Percentiles rank a stretch among this genome's conserved stretches.
Evolutionary conservation across 23 red algal species (phyloP).

Genomic region (Gracilariopsis chorda): DNA sequence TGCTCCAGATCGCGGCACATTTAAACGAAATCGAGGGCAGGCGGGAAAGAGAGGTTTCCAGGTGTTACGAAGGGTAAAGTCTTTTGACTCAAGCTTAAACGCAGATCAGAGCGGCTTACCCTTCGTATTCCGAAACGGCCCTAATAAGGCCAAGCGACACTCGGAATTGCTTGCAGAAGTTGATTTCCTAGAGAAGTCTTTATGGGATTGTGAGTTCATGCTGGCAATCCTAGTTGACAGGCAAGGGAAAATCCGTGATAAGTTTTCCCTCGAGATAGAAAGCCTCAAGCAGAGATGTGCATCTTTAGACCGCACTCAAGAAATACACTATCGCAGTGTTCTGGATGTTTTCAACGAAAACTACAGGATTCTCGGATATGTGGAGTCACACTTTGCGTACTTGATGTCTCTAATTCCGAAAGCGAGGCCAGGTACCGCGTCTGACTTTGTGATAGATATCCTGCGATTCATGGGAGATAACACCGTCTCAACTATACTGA

Average conservation of each 20-base stretch:
- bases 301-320: not conserved
- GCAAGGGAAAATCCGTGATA: not conserved
- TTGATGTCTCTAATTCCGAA: not conserved
- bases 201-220: not conserved
- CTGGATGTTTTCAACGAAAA: constrained; percentile 47
- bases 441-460: not conserved
- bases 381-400: constrained; percentile 40
- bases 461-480: constrained; percentile 15
- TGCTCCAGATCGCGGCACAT: not conserved
- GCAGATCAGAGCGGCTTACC: too few species aligned
- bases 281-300: not conserved
- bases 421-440: not conserved
- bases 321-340: constrained; percentile 31
- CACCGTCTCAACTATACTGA: constrained; percentile 1
- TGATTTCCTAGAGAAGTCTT: not conserved
- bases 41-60: not conserved
- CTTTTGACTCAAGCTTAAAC: too few species aligned
- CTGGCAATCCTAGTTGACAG: not conserved
- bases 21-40: not conserved
- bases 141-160: not conserved
- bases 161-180: not conserved
- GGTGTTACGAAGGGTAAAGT: not conserved
- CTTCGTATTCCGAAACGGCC: too few species aligned
- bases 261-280: not conserved
- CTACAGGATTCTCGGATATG: not conserved